phyloP scores from a whole-genome alignment of 2,329 filamentous ascomycete species.

The Sporothrix humicola region DNA sequence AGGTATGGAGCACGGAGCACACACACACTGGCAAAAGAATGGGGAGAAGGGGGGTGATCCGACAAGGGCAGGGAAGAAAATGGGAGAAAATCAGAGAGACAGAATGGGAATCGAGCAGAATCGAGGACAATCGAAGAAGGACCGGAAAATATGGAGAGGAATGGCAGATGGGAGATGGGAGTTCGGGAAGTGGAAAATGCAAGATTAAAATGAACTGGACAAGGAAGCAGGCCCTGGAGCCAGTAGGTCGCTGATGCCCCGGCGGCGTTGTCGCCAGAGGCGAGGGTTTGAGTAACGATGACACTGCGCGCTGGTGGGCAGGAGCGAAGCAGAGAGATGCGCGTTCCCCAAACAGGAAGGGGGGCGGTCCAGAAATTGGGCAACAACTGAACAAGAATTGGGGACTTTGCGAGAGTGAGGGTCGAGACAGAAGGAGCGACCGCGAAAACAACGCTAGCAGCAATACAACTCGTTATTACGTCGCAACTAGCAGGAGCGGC shows the following conservation, averaged over 20 bases:
- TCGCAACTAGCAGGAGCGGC: neutral
- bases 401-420: too few species aligned
- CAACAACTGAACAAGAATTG: slow-evolving; percentile 2
- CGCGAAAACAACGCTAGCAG: neutral
- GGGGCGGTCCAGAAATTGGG: slow-evolving; percentile 24
- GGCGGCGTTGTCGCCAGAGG: slow-evolving; percentile 28
- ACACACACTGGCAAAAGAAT: neutral
- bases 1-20: slow-evolving; percentile 19
- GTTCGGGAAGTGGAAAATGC: slow-evolving; percentile 17
- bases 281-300: slow-evolving; percentile 25
- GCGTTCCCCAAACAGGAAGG: slow-evolving; percentile 22
- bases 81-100: neutral
- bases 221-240: neutral
- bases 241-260: neutral
- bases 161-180: neutral
- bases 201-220: slow-evolving; percentile 25
- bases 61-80: slow-evolving; percentile 15
- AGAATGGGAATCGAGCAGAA: slow-evolving; percentile 3
- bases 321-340: neutral
- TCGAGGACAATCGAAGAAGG: neutral
- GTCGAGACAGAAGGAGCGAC: slow-evolving; percentile 15
- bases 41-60: neutral
- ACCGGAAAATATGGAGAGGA: slow-evolving; percentile 20
- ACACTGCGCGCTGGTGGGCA: neutral
- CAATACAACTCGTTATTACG: neutral